Evolutionary conservation across 164 flowering plant species (phyloP), one percentile per base, ranked within the genome.

Genomic region (Echeveria elegans): DNA sequence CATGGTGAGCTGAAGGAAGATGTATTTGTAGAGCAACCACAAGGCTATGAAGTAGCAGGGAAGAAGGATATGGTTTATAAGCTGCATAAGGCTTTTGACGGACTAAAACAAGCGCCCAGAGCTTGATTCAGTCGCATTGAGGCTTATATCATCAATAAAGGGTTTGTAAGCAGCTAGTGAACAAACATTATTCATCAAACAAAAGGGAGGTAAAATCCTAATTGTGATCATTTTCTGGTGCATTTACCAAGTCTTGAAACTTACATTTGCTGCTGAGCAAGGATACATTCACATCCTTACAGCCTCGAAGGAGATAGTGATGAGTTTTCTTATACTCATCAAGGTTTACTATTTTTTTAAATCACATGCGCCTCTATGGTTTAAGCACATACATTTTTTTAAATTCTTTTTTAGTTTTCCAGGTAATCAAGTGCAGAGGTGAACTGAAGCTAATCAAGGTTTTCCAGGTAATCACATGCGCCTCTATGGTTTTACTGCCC

Each of bases 361-460:
- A n/a, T n/a, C n/a, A n/a, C n/a, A n/a, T n/a, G n/a, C n/a, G n/a
- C n/a, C n/a, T n/a, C n/a, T n/a, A n/a, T n/a, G n/a, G n/a, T n/a
- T n/a, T n/a, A n/a, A n/a, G n/a, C n/a, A n/a, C n/a, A n/a, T n/a
- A n/a, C n/a, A n/a, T n/a, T n/a, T n/a, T n/a, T n/a, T n/a, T n/a
- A n/a, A n/a, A n/a, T n/a, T n/a, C n/a, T n/a, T n/a, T n/a, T n/a
- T n/a, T n/a, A n/a, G n/a, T n/a, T n/a, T n/a, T n/a, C n/a, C n/a
- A n/a, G n/a, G n/a, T n/a, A 78, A 92, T 95, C 74, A 95, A 95
- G 81, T 90, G 99, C 23, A 87, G 99, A 82, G 99, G 97, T 74
- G 99, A 95, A 75, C 86, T 95, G 73, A 95, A 95, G 85, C 97
- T 95, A 80, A 95, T 95, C 77, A 95, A 95, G 83, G 97, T 95